phyloP scores from a whole-genome alignment of 371 early-diverging fungal genomes.

The Mortierella sp. region DNA sequence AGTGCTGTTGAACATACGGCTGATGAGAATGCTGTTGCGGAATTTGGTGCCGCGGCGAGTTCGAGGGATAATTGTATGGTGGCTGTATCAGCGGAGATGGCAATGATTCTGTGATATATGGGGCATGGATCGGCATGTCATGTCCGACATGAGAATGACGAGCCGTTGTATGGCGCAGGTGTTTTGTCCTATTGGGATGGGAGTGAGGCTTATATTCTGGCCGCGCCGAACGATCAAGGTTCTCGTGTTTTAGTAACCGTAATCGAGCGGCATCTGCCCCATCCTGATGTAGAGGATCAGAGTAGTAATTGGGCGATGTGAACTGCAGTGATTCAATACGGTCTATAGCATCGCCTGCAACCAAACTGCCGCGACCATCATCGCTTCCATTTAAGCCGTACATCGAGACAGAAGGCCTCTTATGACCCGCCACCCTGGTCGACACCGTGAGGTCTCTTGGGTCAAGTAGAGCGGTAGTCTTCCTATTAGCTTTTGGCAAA shows the following conservation, averaged over 20 bases:
- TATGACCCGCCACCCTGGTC: constrained; percentile 11
- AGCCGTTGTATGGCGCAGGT: background rate
- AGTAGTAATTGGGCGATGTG: background rate
- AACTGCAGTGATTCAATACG: background rate
- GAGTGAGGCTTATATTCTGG: background rate
- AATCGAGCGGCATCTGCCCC: constrained; percentile 5
- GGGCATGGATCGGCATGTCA: background rate
- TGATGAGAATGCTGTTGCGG: constrained; percentile 3
- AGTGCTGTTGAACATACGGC: background rate
- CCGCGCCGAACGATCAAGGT: background rate
- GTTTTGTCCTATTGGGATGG: background rate
- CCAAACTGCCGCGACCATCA: background rate
- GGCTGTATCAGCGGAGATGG: background rate
- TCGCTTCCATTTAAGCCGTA: constrained; percentile 13
- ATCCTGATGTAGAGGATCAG: constrained; percentile 22
- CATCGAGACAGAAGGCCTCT: constrained; percentile 42
- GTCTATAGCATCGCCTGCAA: background rate
- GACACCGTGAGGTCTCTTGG: background rate
- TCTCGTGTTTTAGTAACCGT: background rate
- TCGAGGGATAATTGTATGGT: background rate
- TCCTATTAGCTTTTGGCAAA: background rate
- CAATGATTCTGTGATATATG: background rate
- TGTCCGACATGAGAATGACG: background rate
- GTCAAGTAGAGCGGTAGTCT: background rate
- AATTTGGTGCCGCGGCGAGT: background rate